Conservation (phyloP, 306 rosid genomes). For the Rubus parviflorus region DNA sequence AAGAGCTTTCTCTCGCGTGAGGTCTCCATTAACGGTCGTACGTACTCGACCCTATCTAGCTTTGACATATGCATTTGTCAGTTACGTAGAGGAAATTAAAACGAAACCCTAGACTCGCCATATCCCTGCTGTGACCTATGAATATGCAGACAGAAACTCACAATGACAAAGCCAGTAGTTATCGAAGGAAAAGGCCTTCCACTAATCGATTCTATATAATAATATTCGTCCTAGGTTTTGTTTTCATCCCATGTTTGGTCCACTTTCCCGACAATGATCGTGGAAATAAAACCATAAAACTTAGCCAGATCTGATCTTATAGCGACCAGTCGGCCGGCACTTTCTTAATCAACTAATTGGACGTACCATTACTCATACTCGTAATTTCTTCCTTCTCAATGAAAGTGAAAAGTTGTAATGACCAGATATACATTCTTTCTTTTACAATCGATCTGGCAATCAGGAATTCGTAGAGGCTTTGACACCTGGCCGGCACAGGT, state of each 20-base stretch:
- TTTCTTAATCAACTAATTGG: background rate
- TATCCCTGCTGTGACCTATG: background rate
- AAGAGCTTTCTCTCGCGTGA: too few relatives aligned
- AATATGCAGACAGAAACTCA: background rate
- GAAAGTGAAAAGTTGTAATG: background rate
- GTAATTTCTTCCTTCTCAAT: conserved; percentile 7
- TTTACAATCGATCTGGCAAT: background rate
- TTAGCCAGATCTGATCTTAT: background rate
- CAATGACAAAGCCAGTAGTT: background rate
- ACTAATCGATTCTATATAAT: background rate
- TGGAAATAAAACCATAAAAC: background rate
- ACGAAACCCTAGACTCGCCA: too few relatives aligned
- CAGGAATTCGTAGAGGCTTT: background rate
- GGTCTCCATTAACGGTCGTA: too few relatives aligned
- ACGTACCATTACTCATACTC: background rate
- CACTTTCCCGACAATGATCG: conserved; percentile 1
- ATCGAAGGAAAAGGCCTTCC: background rate
- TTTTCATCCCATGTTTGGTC: conserved; percentile 16
- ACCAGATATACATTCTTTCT: background rate
- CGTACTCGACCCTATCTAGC: too few relatives aligned
- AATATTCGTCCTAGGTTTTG: conserved; percentile 23
- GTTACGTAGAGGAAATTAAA: too few relatives aligned
- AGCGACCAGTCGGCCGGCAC: background rate
- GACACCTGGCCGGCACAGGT: conserved; percentile 3
- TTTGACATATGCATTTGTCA: too few relatives aligned